Conservation (phyloP, 352 stramenopile genomes). For the Aphanomyces euteiches region DNA sequence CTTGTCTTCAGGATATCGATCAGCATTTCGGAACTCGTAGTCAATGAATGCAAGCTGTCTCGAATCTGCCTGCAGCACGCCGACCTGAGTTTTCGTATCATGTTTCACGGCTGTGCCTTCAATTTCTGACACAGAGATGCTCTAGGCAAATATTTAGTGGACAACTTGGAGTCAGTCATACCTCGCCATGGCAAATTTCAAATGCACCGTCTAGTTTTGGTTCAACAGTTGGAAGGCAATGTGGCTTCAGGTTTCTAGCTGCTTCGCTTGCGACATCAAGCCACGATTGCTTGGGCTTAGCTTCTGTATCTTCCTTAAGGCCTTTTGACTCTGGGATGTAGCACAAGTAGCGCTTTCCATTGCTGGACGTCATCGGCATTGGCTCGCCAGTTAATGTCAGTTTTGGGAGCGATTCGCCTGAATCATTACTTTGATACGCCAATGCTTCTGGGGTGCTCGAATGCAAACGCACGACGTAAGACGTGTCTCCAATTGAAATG, state of each 20-base stretch:
- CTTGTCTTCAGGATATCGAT: slow-evolving; percentile 28
- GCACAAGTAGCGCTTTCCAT: slow-evolving; percentile 28
- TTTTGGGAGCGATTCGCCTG: too few relatives aligned
- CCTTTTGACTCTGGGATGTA: slow-evolving; percentile 7
- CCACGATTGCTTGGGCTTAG: slow-evolving; percentile 1
- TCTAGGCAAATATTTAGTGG: background rate
- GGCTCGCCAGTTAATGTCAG: slow-evolving; percentile 15
- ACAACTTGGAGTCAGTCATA: background rate
- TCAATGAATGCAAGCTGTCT: background rate
- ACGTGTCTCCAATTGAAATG: slow-evolving; percentile 4
- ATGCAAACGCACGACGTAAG: slow-evolving; percentile 28
- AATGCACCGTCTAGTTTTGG: slow-evolving; percentile 50
- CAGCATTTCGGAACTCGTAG: slow-evolving; percentile 18
- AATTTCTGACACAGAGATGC: background rate
- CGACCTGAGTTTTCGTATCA: background rate
- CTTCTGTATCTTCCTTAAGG: background rate
- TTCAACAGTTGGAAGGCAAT: slow-evolving; percentile 65
- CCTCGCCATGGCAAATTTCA: slow-evolving; percentile 49
- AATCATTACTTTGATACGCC: background rate
- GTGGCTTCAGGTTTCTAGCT: slow-evolving; percentile 50
- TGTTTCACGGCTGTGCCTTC: background rate
- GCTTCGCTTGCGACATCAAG: slow-evolving; percentile 54
- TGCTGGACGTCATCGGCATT: slow-evolving; percentile 29
- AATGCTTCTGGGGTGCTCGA: slow-evolving; percentile 7
- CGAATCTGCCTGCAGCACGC: background rate